A percentile compares a stretch with the other conserved stretches of the same genome.
These are phyloP conservation scores for Sporothrix euskadiensis DNA, from an alignment of 2,329 filamentous ascomycete species.

Conservation along the genomic window DNA sequence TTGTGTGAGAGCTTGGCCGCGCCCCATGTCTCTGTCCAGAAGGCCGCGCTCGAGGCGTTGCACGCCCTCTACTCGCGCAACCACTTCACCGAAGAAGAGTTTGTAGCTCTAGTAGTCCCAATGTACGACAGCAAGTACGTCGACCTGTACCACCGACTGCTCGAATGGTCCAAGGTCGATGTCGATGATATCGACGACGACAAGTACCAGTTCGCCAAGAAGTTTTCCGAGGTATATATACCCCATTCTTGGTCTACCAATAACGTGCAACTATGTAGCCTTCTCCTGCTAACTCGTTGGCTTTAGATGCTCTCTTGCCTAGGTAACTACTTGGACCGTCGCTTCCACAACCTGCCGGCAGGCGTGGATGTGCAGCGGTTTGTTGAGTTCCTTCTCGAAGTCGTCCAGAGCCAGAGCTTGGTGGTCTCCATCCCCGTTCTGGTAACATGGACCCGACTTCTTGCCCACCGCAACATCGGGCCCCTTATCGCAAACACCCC, in stretches of 20 bases:
- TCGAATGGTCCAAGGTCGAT: conserved; percentile 76
- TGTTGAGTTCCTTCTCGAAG: conserved; percentile 73
- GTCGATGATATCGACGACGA: conserved; percentile 84
- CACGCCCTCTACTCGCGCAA: conserved; percentile 76
- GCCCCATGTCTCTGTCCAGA: conserved; percentile 69
- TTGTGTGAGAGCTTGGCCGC: conserved; percentile 72
- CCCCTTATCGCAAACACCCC: conserved; percentile 61
- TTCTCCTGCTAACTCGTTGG: background rate
- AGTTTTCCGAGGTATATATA: conserved; percentile 78
- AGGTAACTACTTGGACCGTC: conserved; percentile 79
- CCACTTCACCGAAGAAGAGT: conserved; percentile 75
- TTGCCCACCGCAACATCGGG: conserved; percentile 70
- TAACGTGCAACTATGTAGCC: background rate
- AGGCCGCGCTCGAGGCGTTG: conserved; percentile 81
- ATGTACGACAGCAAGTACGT: conserved; percentile 75
- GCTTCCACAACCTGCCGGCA: conserved; percentile 65
- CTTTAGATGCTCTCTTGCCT: conserved; percentile 79
- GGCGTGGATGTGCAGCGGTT: conserved; percentile 70
- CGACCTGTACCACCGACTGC: conserved; percentile 69
- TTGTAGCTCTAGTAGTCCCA: conserved; percentile 72
- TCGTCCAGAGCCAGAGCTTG: conserved; percentile 82
- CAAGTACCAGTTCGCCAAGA: conserved; percentile 90
- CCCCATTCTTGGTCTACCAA: background rate
- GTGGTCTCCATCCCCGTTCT: conserved; percentile 91
- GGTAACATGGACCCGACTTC: conserved; percentile 82